Evolutionary conservation across 2,329 filamentous ascomycete species (phyloP), one percentile per base, ranked within the genome.

Genomic region (Ophiosphaerella herpotricha): DNA sequence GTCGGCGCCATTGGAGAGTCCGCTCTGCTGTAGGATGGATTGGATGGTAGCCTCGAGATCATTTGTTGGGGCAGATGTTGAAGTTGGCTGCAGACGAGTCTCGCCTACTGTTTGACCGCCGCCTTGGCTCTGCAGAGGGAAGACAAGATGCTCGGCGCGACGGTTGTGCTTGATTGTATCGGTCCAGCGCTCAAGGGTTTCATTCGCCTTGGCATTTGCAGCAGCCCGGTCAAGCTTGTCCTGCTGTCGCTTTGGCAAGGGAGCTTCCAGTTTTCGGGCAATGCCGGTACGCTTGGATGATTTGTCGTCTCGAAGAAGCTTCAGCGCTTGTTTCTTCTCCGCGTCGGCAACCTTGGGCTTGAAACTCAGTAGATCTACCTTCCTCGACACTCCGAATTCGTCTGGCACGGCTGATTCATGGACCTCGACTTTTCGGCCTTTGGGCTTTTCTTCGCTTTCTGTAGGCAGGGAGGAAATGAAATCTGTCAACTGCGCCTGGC

Each of bases 91-190:
- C 5, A 91, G 84, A 33, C 82, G 80, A 35, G 89, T 83, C 65
- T 87, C 85, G 18, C 81, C 85, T 38, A 81, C 71, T 9, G 78
- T 73, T 16, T 85, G 84, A 24, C 80, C 81, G 46, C 81, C 85
- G 50, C 86, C 84, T 34, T 86, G 87, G 63, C 91, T 87, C 2
- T 87, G 82, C 0, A 97, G 80, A 5, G 94, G 94, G 66, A 99
- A 99, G 16, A 87, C 81, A 11, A 99, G 79, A 71, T 96, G 91
- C 57, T 97, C 94, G 1, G 93, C 92, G 61, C 91, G 84, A 52
- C 94, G 88, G 73, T 97, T 97, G 29, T 90, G 85, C 75, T 97
- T 96, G 66, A 99, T 91, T 0, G 94, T 97, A 53, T 97, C 93
- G 29, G 88, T 88, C 94, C 94, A 99, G 63, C 91, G 85, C 56